These are phyloP conservation scores for Aspergillus intermedius DNA, from an alignment of 2,329 filamentous ascomycete genomes.

Conservation along the genomic window DNA sequence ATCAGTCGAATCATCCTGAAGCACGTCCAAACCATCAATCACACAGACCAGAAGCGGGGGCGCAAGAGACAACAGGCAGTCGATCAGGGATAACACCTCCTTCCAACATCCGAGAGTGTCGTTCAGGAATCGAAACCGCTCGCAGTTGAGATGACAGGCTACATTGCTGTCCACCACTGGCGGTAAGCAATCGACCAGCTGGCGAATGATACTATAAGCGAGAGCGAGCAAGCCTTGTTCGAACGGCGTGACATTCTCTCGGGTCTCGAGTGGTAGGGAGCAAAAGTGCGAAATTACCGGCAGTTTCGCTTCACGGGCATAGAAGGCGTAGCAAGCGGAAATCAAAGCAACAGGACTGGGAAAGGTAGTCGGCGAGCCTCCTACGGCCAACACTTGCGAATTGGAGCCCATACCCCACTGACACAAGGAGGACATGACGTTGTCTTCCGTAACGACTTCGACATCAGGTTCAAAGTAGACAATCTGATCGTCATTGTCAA, in stretches of 20 bases:
- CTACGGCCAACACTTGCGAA: slow-evolving; percentile 29
- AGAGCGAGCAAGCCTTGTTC: slow-evolving; percentile 31
- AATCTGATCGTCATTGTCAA: slow-evolving; percentile 30
- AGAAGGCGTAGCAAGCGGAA: slow-evolving; percentile 28
- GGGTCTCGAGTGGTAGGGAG: slow-evolving; percentile 16
- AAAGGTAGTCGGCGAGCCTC: slow-evolving; percentile 20
- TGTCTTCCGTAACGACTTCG: slow-evolving; percentile 21
- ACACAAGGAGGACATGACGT: slow-evolving; percentile 22
- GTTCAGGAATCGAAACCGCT: slow-evolving; percentile 29
- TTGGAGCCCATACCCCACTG: slow-evolving; percentile 28
- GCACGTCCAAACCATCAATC: slow-evolving; percentile 29
- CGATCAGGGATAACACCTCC: slow-evolving; percentile 29
- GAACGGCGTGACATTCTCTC: slow-evolving; percentile 17
- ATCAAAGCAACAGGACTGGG: slow-evolving; percentile 25
- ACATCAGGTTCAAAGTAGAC: slow-evolving; percentile 21
- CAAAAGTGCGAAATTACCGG: slow-evolving; percentile 35
- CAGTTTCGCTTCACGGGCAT: slow-evolving; percentile 23
- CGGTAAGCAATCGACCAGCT: slow-evolving; percentile 31
- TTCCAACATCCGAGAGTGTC: slow-evolving; percentile 31
- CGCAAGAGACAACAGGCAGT: slow-evolving; percentile 28
- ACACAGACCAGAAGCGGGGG: slow-evolving; percentile 32
- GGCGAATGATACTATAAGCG: slow-evolving; percentile 33
- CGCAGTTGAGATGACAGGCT: slow-evolving; percentile 27
- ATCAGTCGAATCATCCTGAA: slow-evolving; percentile 28
- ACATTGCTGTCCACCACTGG: slow-evolving; percentile 31